A percentile compares a stretch with the other conserved stretches of the same genome.
Evolutionary conservation across 1,284 basidiomycete genomes (phyloP).

Genomic region (Coniferiporia sulphurascens): DNA sequence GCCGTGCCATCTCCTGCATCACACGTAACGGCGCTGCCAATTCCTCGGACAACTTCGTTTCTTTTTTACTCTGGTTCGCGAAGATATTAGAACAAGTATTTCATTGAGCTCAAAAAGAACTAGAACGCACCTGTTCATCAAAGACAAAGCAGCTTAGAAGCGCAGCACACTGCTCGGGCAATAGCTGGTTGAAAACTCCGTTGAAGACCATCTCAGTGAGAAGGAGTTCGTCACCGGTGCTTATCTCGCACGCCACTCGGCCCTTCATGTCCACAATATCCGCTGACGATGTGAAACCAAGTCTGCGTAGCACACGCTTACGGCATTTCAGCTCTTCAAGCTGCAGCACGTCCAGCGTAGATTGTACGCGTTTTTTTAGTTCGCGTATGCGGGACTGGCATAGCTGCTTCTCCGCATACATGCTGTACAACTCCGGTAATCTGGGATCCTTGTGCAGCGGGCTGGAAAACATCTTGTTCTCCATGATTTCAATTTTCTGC

Average conservation of each 20-base stretch:
- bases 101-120: background rate
- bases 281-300: constrained; percentile 84
- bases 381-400: constrained; percentile 66
- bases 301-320: constrained; percentile 88
- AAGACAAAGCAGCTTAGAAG: constrained; percentile 97
- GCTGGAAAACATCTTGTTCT: constrained; percentile 74
- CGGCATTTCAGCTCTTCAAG: constrained; percentile 96
- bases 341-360: constrained; percentile 91
- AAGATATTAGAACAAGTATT: background rate
- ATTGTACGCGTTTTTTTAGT: constrained; percentile 81
- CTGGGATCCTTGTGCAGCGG: constrained; percentile 72
- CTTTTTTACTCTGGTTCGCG: constrained; percentile 73
- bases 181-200: constrained; percentile 87
- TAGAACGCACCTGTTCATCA: constrained; percentile 80
- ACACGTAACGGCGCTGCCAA: constrained; percentile 87
- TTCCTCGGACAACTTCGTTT: constrained; percentile 86
- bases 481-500: constrained; percentile 88
- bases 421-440: constrained; percentile 74
- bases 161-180: constrained; percentile 91
- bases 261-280: constrained; percentile 99
- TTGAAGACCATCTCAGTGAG: constrained; percentile 98
- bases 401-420: constrained; percentile 76
- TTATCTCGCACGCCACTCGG: constrained; percentile 97
- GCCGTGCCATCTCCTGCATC: constrained; percentile 92
- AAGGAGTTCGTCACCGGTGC: constrained; percentile 92